Percentiles rank a stretch among this genome's conserved stretches.
These are phyloP conservation scores for Tricladium varicosporioides DNA, from an alignment of 2,329 filamentous ascomycete genomes.

Conservation along the genomic window DNA sequence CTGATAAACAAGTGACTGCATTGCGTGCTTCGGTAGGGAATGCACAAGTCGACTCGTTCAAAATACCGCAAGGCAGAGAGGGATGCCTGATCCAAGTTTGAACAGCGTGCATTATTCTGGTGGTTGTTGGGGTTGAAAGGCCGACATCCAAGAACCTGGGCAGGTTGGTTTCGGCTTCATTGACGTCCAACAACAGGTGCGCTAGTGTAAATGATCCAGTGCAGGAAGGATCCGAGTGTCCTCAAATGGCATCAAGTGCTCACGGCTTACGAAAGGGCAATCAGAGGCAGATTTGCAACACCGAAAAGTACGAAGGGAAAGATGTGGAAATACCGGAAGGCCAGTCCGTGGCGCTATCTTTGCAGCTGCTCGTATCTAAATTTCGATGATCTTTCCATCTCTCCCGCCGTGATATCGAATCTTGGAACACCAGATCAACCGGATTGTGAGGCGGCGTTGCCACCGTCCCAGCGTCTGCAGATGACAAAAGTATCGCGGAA, in stretches of 20 bases:
- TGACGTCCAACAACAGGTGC: constrained; percentile 4
- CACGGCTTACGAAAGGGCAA: not conserved
- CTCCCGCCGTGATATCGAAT: not conserved
- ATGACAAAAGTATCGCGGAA: not conserved
- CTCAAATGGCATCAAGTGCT: too few relatives aligned
- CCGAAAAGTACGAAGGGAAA: not conserved
- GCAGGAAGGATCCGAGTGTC: not conserved
- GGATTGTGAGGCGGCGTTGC: not conserved
- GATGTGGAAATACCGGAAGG: not conserved
- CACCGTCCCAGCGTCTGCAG: not conserved
- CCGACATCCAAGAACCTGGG: not conserved
- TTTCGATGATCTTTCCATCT: not conserved
- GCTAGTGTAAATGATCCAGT: not conserved
- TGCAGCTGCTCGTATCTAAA: not conserved
- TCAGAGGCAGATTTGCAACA: not conserved
- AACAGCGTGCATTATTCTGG: too few relatives aligned
- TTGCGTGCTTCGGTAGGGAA: too few relatives aligned
- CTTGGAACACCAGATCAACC: constrained; percentile 7
- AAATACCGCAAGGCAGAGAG: too few relatives aligned
- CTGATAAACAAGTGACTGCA: too few relatives aligned
- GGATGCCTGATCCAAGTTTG: too few relatives aligned
- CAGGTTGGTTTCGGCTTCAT: constrained; percentile 16
- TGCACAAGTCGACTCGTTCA: too few relatives aligned
- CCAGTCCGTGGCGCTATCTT: not conserved
- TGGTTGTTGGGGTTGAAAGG: not conserved